Conservation (phyloP, 306 rosid genomes). For the Erythrophleum fordii region DNA sequence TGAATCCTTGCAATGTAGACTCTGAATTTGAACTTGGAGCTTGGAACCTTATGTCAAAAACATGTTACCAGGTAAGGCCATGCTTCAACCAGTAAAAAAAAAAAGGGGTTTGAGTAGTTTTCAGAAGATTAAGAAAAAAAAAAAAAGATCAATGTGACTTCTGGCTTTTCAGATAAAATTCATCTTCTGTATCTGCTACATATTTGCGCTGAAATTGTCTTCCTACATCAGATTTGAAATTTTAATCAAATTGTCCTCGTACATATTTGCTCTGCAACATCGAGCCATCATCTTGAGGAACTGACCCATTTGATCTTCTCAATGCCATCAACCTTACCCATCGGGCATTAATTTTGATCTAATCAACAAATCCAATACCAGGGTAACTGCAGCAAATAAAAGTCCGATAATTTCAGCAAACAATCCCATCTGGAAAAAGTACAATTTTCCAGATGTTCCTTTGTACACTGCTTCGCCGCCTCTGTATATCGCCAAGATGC, state of each 20-base stretch:
- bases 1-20: not conserved
- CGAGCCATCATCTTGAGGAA: not conserved
- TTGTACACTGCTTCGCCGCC: not conserved
- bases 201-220: not conserved
- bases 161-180: not conserved
- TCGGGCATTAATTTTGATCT: not conserved
- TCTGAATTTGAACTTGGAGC: too few species aligned
- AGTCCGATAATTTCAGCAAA: not conserved
- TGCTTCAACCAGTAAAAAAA: too few species aligned
- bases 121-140: too few species aligned
- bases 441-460: not conserved
- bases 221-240: not conserved
- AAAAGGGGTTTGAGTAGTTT: too few species aligned
- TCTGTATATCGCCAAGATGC: not conserved
- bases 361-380: not conserved
- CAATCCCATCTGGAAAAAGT: not conserved
- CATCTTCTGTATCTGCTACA: not conserved
- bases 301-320: not conserved
- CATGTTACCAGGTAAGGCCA: too few species aligned
- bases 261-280: conserved; percentile 14
- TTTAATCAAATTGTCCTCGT: not conserved
- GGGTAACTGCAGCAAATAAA: not conserved
- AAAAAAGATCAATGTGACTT: not conserved
- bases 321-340: not conserved
- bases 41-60: too few species aligned